Percentiles rank a stretch among this genome's conserved stretches.
These are phyloP conservation scores for Stenocarpella maydis DNA, from an alignment of 2,329 filamentous ascomycete species.

Conservation along the genomic window DNA sequence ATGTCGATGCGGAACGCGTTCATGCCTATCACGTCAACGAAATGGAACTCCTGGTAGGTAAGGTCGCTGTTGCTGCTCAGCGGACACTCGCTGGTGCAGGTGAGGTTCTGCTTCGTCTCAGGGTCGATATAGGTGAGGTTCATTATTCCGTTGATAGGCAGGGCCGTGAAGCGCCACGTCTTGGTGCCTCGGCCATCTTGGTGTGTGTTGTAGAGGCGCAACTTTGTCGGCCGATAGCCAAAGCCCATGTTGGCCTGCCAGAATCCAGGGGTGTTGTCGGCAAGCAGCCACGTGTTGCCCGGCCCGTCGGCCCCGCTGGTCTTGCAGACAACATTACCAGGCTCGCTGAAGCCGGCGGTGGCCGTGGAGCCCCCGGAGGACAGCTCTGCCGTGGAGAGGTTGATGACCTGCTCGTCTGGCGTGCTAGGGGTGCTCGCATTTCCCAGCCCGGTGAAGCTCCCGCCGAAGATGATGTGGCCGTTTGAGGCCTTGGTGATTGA, in stretches of 20 bases:
- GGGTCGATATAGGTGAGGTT: slow-evolving; percentile 92
- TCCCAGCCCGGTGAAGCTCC: slow-evolving; percentile 85
- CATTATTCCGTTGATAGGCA: slow-evolving; percentile 92
- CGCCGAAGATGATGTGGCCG: slow-evolving; percentile 91
- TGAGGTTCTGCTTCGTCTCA: slow-evolving; percentile 68
- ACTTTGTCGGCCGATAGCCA: slow-evolving; percentile 84
- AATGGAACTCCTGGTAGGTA: slow-evolving; percentile 86
- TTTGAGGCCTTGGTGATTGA: slow-evolving; percentile 83
- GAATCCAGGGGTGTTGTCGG: slow-evolving; percentile 77
- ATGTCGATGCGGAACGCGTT: slow-evolving; percentile 85
- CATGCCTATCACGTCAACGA: slow-evolving; percentile 91
- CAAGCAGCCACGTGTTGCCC: slow-evolving; percentile 85
- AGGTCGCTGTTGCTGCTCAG: slow-evolving; percentile 74
- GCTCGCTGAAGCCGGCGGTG: slow-evolving; percentile 73
- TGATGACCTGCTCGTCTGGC: slow-evolving; percentile 81
- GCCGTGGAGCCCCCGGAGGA: slow-evolving; percentile 70
- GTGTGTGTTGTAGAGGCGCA: slow-evolving; percentile 89
- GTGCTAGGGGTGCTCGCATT: slow-evolving; percentile 75
- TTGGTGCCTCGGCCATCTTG: slow-evolving; percentile 85
- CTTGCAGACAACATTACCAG: slow-evolving; percentile 84
- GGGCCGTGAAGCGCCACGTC: slow-evolving; percentile 84
- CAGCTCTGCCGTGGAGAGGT: slow-evolving; percentile 81
- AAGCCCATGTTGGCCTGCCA: slow-evolving; percentile 88
- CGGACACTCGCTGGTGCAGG: slow-evolving; percentile 86
- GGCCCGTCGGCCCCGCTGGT: slow-evolving; percentile 69